These are phyloP conservation scores for Byssoonygena ceratinophila DNA, from an alignment of 2,329 filamentous ascomycete genomes.

Conservation along the genomic window DNA sequence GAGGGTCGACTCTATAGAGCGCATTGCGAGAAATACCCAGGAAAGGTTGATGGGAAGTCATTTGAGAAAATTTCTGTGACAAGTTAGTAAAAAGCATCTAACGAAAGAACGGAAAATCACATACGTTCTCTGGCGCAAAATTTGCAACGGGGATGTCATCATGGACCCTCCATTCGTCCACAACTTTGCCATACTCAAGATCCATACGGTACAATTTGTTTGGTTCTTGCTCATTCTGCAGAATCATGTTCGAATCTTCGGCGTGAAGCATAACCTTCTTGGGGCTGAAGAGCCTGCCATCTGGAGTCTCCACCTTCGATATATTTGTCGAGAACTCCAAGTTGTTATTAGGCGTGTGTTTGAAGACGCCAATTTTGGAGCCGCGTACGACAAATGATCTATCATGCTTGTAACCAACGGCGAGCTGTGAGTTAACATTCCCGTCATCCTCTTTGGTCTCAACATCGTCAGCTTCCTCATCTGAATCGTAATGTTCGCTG, in stretches of 20 bases:
- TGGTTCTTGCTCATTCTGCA: conserved; percentile 72
- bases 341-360: conserved; percentile 83
- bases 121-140: conserved; percentile 77
- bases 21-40: conserved; percentile 87
- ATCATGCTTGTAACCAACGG: conserved; percentile 94
- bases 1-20: conserved; percentile 86
- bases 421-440: conserved; percentile 84
- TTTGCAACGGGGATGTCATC: conserved; percentile 88
- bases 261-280: conserved; percentile 96
- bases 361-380: conserved; percentile 98
- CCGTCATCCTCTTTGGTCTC: conserved; percentile 59
- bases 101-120: conserved; percentile 16
- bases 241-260: conserved; percentile 77
- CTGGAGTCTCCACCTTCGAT: conserved; percentile 82
- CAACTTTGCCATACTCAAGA: conserved; percentile 91
- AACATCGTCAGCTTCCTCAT: conserved; percentile 71
- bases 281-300: conserved; percentile 78
- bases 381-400: conserved; percentile 93
- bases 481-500: conserved; percentile 63
- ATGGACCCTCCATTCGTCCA: conserved; percentile 97
- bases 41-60: conserved; percentile 91
- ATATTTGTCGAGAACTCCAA: conserved; percentile 96
- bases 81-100: conserved; percentile 22
- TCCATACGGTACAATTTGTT: conserved; percentile 96
- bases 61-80: conserved; percentile 82